A percentile compares a stretch with the other conserved stretches of the same genome.
These are phyloP conservation scores for Plectranthus barbatus DNA, from an alignment of 257 asterid species.

Conservation along the genomic window DNA sequence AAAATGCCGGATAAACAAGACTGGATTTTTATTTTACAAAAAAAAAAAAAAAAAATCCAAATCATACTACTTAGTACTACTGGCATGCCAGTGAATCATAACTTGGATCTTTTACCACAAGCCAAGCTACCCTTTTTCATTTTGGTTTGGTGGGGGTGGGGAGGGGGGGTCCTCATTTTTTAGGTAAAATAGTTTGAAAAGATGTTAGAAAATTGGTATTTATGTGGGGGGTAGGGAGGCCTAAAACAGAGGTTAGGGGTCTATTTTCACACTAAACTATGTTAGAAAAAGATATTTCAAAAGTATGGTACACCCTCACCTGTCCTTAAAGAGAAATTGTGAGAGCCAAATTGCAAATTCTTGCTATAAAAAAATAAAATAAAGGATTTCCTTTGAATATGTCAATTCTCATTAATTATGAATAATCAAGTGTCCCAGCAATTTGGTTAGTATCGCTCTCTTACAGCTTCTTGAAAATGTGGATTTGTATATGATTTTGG, in stretches of 20 bases:
- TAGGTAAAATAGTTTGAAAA: not conserved
- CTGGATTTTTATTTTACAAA: not conserved
- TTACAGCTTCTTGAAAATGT: constrained; percentile 16
- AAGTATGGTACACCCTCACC: not conserved
- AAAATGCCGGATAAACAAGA: not conserved
- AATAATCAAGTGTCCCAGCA: constrained; percentile 7
- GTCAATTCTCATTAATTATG: constrained; percentile 1
- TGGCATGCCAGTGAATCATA: constrained; percentile 21
- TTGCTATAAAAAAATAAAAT: too few relatives aligned
- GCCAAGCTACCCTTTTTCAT: not conserved
- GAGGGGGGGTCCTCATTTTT: not conserved
- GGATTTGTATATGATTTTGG: not conserved
- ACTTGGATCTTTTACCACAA: constrained; percentile 22
- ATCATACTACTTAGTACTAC: not conserved
- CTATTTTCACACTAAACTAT: constrained; percentile 2
- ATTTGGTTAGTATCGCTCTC: constrained; percentile 15
- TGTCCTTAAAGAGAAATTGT: not conserved
- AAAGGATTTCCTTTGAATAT: not conserved
- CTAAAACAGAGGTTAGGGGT: constrained; percentile 4
- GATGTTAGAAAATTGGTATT: constrained; percentile 1
- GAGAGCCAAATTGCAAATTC: not conserved
- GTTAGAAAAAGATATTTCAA: constrained; percentile 19
- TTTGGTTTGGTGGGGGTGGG: not conserved
- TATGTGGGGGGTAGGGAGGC: constrained; percentile 4
- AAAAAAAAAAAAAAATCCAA: not conserved